phyloP scores from a whole-genome alignment of 2,329 filamentous ascomycete genomes.

The Monosporascus sp. region DNA sequence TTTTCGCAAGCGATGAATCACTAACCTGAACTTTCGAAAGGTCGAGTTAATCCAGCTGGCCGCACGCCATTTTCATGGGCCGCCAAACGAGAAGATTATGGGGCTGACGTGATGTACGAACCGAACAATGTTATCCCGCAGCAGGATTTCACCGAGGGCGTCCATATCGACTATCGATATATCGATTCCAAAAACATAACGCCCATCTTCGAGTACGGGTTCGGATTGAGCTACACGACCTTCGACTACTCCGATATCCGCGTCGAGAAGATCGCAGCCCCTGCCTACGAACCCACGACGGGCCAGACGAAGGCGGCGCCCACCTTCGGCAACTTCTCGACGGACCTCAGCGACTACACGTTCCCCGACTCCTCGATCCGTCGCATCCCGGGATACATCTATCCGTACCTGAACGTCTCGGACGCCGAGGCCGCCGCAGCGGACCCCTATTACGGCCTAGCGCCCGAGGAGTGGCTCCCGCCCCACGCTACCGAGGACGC shows the following conservation, averaged over 20 bases:
- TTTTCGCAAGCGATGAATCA: not conserved
- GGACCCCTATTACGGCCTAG: constrained; percentile 56
- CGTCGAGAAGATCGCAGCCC: constrained; percentile 45
- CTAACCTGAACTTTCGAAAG: not conserved
- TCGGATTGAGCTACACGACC: constrained; percentile 73
- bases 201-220: constrained; percentile 77
- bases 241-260: constrained; percentile 69
- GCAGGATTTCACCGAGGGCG: constrained; percentile 68
- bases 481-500: constrained; percentile 48
- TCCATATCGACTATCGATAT: constrained; percentile 76
- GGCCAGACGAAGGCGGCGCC: constrained; percentile 60
- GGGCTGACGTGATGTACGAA: constrained; percentile 59
- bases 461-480: constrained; percentile 56
- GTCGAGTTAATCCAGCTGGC: constrained; percentile 69
- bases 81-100: constrained; percentile 60
- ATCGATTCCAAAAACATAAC: constrained; percentile 64
- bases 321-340: constrained; percentile 58
- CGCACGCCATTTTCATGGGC: constrained; percentile 81
- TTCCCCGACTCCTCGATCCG: constrained; percentile 56
- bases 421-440: constrained; percentile 49
- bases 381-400: constrained; percentile 54
- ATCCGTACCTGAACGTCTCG: constrained; percentile 65
- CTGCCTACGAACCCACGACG: constrained; percentile 51
- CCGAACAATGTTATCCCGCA: constrained; percentile 72
- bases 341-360: constrained; percentile 57